These are phyloP conservation scores for Phytophthora capsici DNA, from an alignment of 352 stramenopile species.

Conservation along the genomic window DNA sequence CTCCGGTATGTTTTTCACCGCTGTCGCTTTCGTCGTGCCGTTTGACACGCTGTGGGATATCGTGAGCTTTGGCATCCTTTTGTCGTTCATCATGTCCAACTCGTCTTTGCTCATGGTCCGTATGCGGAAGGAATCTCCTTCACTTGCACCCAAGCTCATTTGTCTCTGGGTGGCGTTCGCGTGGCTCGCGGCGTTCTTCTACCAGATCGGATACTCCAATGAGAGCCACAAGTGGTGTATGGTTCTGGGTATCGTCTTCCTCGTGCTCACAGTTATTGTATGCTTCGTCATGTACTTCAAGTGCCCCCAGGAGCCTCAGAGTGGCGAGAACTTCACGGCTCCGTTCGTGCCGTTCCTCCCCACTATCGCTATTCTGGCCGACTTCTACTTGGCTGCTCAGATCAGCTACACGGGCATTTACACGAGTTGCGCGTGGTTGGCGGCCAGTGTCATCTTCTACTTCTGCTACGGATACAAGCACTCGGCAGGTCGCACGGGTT, in stretches of 20 bases:
- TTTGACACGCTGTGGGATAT: slow-evolving; percentile 89
- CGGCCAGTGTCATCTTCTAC: slow-evolving; percentile 68
- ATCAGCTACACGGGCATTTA: slow-evolving; percentile 57
- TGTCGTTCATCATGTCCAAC: slow-evolving; percentile 90
- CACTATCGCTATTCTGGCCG: slow-evolving; percentile 51
- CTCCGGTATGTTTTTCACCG: slow-evolving; percentile 66
- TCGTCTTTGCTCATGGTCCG: slow-evolving; percentile 75
- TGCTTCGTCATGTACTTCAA: slow-evolving; percentile 58
- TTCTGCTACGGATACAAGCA: slow-evolving; percentile 82
- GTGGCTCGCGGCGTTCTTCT: slow-evolving; percentile 63
- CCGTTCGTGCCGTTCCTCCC: slow-evolving; percentile 76
- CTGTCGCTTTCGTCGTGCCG: slow-evolving; percentile 74
- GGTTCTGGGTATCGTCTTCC: slow-evolving; percentile 53
- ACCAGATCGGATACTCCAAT: slow-evolving; percentile 66
- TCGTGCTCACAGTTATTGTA: slow-evolving; percentile 43
- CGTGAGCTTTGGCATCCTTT: slow-evolving; percentile 88
- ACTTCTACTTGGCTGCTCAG: slow-evolving; percentile 80
- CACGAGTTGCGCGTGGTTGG: slow-evolving; percentile 64
- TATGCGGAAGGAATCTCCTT: slow-evolving; percentile 60
- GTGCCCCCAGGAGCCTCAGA: slow-evolving; percentile 64
- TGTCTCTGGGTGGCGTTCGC: slow-evolving; percentile 41
- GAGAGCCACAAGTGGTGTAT: slow-evolving; percentile 37
- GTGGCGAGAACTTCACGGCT: slow-evolving; percentile 59
- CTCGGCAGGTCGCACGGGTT: slow-evolving; percentile 64
- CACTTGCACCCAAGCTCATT: slow-evolving; percentile 50